phyloP scores from a whole-genome alignment of 2,329 filamentous ascomycete genomes.

The Fusarium graminum region DNA sequence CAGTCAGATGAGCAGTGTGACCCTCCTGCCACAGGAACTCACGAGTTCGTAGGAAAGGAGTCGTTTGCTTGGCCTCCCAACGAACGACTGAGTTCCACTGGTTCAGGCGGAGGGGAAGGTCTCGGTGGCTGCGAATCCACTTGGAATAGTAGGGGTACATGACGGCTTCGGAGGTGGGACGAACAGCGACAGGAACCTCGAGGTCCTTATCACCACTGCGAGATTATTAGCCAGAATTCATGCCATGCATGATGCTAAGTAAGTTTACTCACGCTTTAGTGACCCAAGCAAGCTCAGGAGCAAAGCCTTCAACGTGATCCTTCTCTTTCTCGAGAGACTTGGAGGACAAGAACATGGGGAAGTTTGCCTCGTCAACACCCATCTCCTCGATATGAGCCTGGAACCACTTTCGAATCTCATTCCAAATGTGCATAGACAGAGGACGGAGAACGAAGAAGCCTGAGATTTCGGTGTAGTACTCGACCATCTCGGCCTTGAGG shows the following conservation, averaged over 20 bases:
- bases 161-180: conserved; percentile 79
- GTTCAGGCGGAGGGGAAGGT: conserved; percentile 93
- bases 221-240: conserved; percentile 26
- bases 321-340: conserved; percentile 92
- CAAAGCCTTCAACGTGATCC: conserved; percentile 98
- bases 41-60: conserved; percentile 88
- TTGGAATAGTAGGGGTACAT: conserved; percentile 98
- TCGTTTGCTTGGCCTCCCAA: conserved; percentile 96
- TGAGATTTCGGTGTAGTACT: conserved; percentile 95
- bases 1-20: conserved; percentile 88
- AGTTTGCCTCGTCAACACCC: conserved; percentile 95
- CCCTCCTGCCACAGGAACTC: conserved; percentile 99
- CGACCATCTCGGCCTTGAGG: conserved; percentile 95
- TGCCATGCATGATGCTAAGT: background rate
- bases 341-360: conserved; percentile 93
- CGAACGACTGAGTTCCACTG: conserved; percentile 96
- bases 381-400: conserved; percentile 84
- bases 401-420: conserved; percentile 75
- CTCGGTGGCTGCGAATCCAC: conserved; percentile 96
- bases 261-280: conserved; percentile 75
- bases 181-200: conserved; percentile 80
- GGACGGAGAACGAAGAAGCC: conserved; percentile 94
- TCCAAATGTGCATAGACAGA: conserved; percentile 76
- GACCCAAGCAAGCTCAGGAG: conserved; percentile 90
- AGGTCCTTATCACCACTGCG: conserved; percentile 88